Conservation (phyloP, 768 basidiomycete species). For the Amyloporia xantha region DNA sequence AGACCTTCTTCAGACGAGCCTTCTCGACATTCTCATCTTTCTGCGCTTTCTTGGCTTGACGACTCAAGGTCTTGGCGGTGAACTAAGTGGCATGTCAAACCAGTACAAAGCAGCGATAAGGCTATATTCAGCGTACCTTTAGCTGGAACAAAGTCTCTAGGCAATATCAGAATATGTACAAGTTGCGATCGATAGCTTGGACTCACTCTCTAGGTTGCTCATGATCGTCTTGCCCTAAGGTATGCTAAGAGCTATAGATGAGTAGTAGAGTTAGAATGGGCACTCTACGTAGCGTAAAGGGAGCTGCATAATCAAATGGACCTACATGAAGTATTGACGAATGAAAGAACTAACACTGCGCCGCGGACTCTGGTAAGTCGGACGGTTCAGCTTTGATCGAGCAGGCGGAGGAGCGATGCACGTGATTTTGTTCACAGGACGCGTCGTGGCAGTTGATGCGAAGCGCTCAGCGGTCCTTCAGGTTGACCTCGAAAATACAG, state of each 20-base stretch:
- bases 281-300: too few relatives aligned
- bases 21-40: conserved; percentile 93
- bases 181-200: neutral
- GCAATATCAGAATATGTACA: conserved; percentile 23
- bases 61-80: conserved; percentile 91
- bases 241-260: too few relatives aligned
- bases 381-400: neutral
- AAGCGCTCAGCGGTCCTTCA: neutral
- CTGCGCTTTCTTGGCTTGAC: conserved; percentile 96
- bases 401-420: neutral
- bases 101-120: neutral
- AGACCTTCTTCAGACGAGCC: conserved; percentile 85
- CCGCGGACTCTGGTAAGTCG: too few relatives aligned
- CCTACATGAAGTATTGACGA: too few relatives aligned
- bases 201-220: conserved; percentile 89
- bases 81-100: conserved; percentile 49
- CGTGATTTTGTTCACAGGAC: neutral
- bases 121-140: conserved; percentile 50
- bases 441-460: neutral
- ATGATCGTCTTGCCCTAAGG: conserved; percentile 31
- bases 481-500: neutral
- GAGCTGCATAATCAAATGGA: too few relatives aligned
- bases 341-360: too few relatives aligned
- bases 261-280: too few relatives aligned
- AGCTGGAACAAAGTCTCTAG: conserved; percentile 97